Percentiles rank a stretch among this genome's conserved stretches.
Evolutionary conservation across 2,329 filamentous ascomycete genomes (phyloP).

Genomic region (Stenocarpella maydis): DNA sequence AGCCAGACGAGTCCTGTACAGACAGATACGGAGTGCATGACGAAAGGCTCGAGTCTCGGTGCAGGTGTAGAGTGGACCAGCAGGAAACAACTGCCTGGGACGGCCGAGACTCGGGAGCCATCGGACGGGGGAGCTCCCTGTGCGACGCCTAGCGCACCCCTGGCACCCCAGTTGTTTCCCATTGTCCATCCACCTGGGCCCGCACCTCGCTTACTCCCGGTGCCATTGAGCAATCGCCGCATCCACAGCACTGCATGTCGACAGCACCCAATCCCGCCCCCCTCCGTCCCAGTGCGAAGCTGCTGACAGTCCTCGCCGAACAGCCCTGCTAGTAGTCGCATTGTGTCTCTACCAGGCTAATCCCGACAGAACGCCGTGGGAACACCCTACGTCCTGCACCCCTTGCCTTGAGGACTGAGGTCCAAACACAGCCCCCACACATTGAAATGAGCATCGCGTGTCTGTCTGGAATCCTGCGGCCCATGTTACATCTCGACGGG

Average conservation of each 20-base stretch:
- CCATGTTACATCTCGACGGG: too few relatives aligned
- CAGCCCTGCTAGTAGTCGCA: too few relatives aligned
- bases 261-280: background rate
- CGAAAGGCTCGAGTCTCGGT: background rate
- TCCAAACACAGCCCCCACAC: too few relatives aligned
- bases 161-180: too few relatives aligned
- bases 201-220: background rate
- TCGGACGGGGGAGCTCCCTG: background rate
- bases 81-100: background rate
- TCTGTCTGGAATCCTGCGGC: too few relatives aligned
- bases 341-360: too few relatives aligned
- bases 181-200: background rate
- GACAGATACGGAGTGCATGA: background rate
- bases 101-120: background rate
- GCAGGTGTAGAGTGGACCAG: background rate
- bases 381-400: too few relatives aligned
- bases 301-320: background rate
- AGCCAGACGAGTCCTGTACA: background rate
- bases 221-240: background rate
- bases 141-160: too few relatives aligned
- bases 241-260: background rate
- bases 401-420: too few relatives aligned
- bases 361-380: too few relatives aligned
- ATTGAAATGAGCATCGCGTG: too few relatives aligned
- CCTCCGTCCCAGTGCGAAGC: too few relatives aligned